Conservation (phyloP, 23 red algal species). For the Cyanidiococcus yangmingshanensis region DNA sequence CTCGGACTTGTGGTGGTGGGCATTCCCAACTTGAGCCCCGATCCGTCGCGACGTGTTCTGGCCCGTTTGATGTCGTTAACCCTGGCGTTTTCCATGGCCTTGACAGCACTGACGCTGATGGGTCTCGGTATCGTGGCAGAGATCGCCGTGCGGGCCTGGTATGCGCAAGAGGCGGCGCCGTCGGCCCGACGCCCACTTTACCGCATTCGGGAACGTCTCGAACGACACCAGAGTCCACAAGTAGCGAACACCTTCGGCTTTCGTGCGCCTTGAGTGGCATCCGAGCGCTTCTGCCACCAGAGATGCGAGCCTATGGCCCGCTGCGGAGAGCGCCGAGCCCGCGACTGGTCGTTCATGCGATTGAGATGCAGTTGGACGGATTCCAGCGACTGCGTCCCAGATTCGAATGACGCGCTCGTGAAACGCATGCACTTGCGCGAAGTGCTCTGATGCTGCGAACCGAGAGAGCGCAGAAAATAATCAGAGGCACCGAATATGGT, state of each 20-base stretch:
- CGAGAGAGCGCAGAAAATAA: no score
- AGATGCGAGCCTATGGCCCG: no score
- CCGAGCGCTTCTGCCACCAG: no score
- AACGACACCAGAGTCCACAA: neutral
- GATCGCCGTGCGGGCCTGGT: slow-evolving; percentile 11
- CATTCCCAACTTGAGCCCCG: neutral
- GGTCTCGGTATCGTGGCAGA: neutral
- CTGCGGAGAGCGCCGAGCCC: no score
- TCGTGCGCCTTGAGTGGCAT: no score
- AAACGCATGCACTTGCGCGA: no score
- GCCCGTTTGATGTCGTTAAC: neutral
- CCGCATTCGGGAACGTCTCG: slow-evolving; percentile 4
- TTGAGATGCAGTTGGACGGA: no score
- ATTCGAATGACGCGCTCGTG: no score
- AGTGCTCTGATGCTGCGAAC: no score
- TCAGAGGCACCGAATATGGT: no score
- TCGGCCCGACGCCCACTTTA: neutral
- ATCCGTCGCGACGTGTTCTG: neutral
- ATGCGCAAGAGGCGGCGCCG: slow-evolving; percentile 9
- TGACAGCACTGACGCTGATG: neutral
- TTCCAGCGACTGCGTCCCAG: no score
- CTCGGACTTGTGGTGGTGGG: neutral
- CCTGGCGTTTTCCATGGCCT: neutral
- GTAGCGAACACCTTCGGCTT: neutral
- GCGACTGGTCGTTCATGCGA: no score